phyloP scores from a whole-genome alignment of 2,329 filamentous ascomycete genomes.

The Gremmenia infestans region DNA sequence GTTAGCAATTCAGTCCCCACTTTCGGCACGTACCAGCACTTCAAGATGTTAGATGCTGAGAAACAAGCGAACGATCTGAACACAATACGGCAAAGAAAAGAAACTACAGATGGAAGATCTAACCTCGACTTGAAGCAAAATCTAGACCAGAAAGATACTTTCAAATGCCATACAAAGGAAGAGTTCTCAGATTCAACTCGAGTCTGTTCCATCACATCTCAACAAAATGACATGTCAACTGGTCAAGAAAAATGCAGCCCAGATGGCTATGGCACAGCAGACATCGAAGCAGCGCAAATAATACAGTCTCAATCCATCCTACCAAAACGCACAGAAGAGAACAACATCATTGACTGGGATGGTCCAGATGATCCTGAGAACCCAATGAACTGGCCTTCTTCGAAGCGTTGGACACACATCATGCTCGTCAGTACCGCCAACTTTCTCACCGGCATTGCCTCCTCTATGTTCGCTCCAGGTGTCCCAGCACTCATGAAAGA shows the following conservation, averaged over 20 bases:
- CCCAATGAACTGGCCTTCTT: slow-evolving; percentile 11
- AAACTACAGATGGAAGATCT: background rate
- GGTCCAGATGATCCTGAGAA: slow-evolving; percentile 12
- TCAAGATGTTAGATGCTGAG: background rate
- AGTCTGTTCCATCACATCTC: background rate
- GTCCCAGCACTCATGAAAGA: slow-evolving; percentile 24
- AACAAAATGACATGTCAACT: background rate
- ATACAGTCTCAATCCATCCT: background rate
- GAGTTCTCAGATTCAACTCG: background rate
- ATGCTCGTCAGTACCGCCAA: slow-evolving; percentile 6
- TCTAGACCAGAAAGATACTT: background rate
- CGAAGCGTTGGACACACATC: slow-evolving; percentile 7
- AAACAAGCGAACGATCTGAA: background rate
- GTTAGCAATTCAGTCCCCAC: background rate
- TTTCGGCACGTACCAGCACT: background rate
- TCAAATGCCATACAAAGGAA: background rate
- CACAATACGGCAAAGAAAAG: background rate
- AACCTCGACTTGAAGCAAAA: background rate
- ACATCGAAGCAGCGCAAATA: background rate
- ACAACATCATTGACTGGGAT: slow-evolving; percentile 13
- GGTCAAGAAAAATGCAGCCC: background rate
- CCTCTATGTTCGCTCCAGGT: slow-evolving; percentile 41
- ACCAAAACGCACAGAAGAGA: background rate
- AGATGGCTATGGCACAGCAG: background rate
- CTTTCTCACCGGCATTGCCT: slow-evolving; percentile 26